These are phyloP conservation scores for Pseudogymnoascus sp. DNA, from an alignment of 2,329 filamentous ascomycete genomes.

Conservation along the genomic window DNA sequence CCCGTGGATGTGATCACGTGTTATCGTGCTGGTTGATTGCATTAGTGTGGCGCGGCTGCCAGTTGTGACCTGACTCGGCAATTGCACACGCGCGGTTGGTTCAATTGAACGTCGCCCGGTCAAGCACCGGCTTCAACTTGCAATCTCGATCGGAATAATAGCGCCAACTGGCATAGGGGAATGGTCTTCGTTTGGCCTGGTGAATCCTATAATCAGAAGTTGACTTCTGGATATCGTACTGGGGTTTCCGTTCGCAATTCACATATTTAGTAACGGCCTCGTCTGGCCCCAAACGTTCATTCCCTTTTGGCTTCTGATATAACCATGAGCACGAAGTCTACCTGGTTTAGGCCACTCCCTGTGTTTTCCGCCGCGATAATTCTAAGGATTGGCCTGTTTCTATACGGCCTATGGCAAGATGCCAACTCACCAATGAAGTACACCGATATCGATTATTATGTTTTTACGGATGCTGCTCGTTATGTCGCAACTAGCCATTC, in stretches of 20 bases:
- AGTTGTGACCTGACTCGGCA: background rate
- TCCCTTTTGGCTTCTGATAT: background rate
- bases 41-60: conserved; percentile 1
- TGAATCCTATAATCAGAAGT: background rate
- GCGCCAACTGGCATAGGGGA: background rate
- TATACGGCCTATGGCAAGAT: conserved; percentile 92
- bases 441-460: conserved; percentile 97
- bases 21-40: background rate
- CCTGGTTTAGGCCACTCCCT: conserved; percentile 29
- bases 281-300: background rate
- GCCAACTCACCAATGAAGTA: conserved; percentile 88
- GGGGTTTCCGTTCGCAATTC: background rate
- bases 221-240: background rate
- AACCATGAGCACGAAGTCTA: background rate
- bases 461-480: conserved; percentile 91
- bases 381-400: conserved; percentile 64
- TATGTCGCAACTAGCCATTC: conserved; percentile 59
- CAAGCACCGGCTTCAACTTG: background rate
- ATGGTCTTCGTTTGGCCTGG: background rate
- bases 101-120: background rate
- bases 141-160: background rate
- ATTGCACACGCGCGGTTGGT: background rate
- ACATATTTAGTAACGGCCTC: background rate
- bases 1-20: background rate
- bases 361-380: conserved; percentile 51